Evolutionary conservation across 306 rosid genomes (phyloP), one percentile per base, ranked within the genome.

Genomic region (Medicago ruthenica): DNA sequence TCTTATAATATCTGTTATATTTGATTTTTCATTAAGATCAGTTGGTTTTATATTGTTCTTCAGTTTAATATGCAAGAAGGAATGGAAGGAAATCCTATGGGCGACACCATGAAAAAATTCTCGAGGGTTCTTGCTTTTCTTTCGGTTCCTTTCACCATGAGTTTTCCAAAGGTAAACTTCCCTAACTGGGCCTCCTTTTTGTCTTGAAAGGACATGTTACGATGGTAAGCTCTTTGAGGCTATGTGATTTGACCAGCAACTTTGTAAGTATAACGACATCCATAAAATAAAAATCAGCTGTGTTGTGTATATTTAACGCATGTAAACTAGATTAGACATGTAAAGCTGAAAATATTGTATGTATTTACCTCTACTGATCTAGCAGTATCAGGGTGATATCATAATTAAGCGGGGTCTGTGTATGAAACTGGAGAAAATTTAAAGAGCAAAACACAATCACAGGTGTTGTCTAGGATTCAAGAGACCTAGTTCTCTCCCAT

Each of bases 41-140:
- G 55, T 40, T 59, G 59, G 42, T 79, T 61, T 69, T 16, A 3
- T 17, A 14, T 53, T 81, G 69, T 69, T 84, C 63, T 68, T 71
- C 82, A 95, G 99, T 81, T 73, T 86, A 90, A 95, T 80, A 70
- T 89, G 92, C 99, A 87, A 86, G 97, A 92, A 82, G 99, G 97
- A 16, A 61, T 95, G 96, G 99, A 95, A 89, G 97, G 97, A 76
- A 95, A 95, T 86, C 92, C 97, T 81, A 50, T 57, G 73, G 97
- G 91, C 54, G 60, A 63, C 58, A 92, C 92, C 77, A 92, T 95
- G 97, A 95, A 95, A 88, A 95, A 87, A 27, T 44, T 95, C 47
- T 86, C 91, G 47, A 90, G 99, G 83, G 90, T 73, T 75, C 71
- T 95, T 82, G 99, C 99, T 48, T 74, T 95, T 87, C 84, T 90